Evolutionary conservation across 2,329 filamentous ascomycete genomes (phyloP).

Genomic region (Zelopaecilomyces penicillatus): DNA sequence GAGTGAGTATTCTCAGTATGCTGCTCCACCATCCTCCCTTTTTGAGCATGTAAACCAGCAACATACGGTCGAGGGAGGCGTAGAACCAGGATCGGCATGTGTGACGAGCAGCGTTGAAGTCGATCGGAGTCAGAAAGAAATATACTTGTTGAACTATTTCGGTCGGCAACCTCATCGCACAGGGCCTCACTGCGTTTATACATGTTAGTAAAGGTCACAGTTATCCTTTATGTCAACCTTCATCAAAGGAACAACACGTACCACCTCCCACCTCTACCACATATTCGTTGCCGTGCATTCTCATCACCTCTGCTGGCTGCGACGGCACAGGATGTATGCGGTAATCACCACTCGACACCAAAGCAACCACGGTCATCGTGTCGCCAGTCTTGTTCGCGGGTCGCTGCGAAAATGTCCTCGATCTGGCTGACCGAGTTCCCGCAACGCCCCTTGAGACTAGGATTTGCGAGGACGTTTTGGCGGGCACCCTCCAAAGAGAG

Average conservation of each 20-base stretch:
- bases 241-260: neutral
- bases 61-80: slow-evolving; percentile 40
- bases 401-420: slow-evolving; percentile 7
- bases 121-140: slow-evolving; percentile 21
- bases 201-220: too few species aligned
- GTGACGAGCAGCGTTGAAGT: slow-evolving; percentile 53
- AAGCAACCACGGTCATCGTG: slow-evolving; percentile 11
- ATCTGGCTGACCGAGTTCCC: slow-evolving; percentile 10
- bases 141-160: slow-evolving; percentile 32
- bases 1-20: slow-evolving; percentile 18
- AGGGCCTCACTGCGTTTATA: neutral
- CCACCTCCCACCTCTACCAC: neutral
- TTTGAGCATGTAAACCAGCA: slow-evolving; percentile 46
- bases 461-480: slow-evolving; percentile 21
- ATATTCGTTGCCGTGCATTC: slow-evolving; percentile 2
- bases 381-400: slow-evolving; percentile 1
- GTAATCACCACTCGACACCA: slow-evolving; percentile 10
- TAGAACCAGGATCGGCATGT: slow-evolving; percentile 53
- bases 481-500: slow-evolving; percentile 7
- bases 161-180: slow-evolving; percentile 21
- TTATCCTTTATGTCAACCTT: neutral
- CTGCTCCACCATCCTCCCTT: slow-evolving; percentile 46
- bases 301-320: slow-evolving; percentile 9
- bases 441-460: slow-evolving; percentile 19
- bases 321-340: slow-evolving; percentile 10